phyloP scores from a whole-genome alignment of 495 filamentous ascomycete genomes.

The Apiosordaria backusii region DNA sequence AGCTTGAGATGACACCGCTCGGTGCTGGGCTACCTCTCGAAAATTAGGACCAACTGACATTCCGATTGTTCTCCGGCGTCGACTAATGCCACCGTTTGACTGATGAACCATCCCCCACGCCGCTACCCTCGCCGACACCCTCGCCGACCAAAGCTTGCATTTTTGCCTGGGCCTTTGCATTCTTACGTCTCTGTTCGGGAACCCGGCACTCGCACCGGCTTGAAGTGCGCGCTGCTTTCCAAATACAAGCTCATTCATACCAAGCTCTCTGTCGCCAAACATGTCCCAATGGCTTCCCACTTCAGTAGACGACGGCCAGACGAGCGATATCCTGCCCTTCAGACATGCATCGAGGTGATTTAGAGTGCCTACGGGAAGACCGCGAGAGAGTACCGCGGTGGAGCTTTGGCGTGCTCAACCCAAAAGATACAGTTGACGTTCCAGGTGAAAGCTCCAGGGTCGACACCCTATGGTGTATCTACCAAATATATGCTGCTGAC shows the following conservation, averaged over 20 bases:
- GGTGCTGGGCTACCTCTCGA: too few species aligned
- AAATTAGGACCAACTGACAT: not conserved
- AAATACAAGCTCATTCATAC: not conserved
- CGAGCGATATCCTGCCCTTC: not conserved
- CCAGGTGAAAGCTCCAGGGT: constrained; percentile 59
- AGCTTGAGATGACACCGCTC: too few species aligned
- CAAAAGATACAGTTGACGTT: constrained; percentile 79
- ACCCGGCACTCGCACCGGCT: not conserved
- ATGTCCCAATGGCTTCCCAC: not conserved
- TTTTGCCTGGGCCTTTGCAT: not conserved
- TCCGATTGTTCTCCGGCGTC: not conserved
- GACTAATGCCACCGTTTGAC: not conserved
- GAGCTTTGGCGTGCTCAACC: constrained; percentile 83
- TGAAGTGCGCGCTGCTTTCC: not conserved
- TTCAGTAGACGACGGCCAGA: not conserved
- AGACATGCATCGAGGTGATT: not conserved
- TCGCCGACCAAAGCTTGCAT: not conserved
- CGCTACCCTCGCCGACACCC: not conserved
- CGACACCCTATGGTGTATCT: not conserved
- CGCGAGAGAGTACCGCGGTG: constrained; percentile 45
- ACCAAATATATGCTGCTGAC: not conserved
- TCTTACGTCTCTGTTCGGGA: not conserved
- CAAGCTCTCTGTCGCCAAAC: not conserved
- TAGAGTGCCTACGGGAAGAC: not conserved
- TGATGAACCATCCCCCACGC: not conserved